phyloP scores from a whole-genome alignment of 176 grass and related monocot species.

The Olyra latifolia region DNA sequence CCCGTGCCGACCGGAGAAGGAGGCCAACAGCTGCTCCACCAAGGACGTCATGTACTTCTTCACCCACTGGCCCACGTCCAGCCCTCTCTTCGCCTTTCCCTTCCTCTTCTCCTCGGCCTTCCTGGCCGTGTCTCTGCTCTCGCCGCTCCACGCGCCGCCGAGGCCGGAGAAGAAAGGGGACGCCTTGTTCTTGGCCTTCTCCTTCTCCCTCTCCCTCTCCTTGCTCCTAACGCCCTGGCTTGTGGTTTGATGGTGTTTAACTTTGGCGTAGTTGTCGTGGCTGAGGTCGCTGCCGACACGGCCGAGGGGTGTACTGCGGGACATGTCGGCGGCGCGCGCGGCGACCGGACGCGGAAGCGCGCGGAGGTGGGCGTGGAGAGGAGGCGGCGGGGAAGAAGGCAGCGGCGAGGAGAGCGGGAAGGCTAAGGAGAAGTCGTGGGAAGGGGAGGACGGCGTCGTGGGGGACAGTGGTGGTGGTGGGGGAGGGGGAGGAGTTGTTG shows the following conservation, averaged over 20 bases:
- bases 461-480: constrained; percentile 19
- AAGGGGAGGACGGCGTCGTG: constrained; percentile 38
- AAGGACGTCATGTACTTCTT: constrained; percentile 68
- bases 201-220: constrained; percentile 25
- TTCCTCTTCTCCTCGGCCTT: constrained; percentile 50
- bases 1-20: constrained; percentile 38
- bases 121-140: background rate
- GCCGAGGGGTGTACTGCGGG: constrained; percentile 38
- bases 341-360: constrained; percentile 18
- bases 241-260: constrained; percentile 18
- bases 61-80: constrained; percentile 62
- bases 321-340: constrained; percentile 30
- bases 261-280: constrained; percentile 40
- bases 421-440: constrained; percentile 58
- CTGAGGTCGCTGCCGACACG: constrained; percentile 63
- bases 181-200: constrained; percentile 40
- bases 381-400: background rate
- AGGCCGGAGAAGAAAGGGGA: constrained; percentile 59
- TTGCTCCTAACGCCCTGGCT: background rate
- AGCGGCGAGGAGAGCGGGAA: constrained; percentile 23
- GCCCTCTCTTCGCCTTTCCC: constrained; percentile 40
- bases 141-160: constrained; percentile 39
- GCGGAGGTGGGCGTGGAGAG: constrained; percentile 28
- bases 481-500: constrained; percentile 8
- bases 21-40: constrained; percentile 63